These are phyloP conservation scores for Hemileccinum impolitum DNA, from an alignment of 768 basidiomycete species.

Conservation along the genomic window DNA sequence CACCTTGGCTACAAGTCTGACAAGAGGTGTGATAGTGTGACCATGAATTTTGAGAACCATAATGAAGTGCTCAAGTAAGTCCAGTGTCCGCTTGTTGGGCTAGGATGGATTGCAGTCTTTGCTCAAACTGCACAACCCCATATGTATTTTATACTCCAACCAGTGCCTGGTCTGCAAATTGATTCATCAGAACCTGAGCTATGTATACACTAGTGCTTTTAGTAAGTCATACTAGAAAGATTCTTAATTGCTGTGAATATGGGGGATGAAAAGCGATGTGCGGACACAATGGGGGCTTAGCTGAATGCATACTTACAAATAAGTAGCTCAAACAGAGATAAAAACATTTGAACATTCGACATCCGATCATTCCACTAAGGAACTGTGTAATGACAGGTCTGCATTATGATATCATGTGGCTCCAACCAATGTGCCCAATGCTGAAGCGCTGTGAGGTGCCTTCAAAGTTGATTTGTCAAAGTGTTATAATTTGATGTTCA, in stretches of 20 bases:
- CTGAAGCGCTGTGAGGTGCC: too few relatives aligned
- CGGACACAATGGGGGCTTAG: neutral
- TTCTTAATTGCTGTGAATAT: neutral
- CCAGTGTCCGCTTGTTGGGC: neutral
- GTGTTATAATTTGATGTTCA: too few relatives aligned
- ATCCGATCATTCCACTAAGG: neutral
- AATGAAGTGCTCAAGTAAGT: neutral
- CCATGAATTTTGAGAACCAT: conserved; percentile 50
- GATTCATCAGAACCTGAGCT: neutral
- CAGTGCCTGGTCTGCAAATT: neutral
- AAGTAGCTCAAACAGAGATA: too few relatives aligned
- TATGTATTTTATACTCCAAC: conserved; percentile 3
- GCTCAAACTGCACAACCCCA: neutral
- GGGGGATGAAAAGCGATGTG: neutral
- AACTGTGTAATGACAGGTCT: too few relatives aligned
- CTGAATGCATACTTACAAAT: neutral
- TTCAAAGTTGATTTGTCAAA: too few relatives aligned
- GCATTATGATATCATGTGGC: too few relatives aligned
- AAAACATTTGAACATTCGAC: neutral
- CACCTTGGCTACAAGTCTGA: conserved; percentile 38
- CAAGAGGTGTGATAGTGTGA: conserved; percentile 34
- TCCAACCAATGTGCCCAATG: too few relatives aligned
- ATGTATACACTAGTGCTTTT: neutral
- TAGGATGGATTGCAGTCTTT: neutral
- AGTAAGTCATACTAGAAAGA: neutral